phyloP scores from a whole-genome alignment of 1,139 yeast genomes.

The Zygoascus hellenicus region DNA sequence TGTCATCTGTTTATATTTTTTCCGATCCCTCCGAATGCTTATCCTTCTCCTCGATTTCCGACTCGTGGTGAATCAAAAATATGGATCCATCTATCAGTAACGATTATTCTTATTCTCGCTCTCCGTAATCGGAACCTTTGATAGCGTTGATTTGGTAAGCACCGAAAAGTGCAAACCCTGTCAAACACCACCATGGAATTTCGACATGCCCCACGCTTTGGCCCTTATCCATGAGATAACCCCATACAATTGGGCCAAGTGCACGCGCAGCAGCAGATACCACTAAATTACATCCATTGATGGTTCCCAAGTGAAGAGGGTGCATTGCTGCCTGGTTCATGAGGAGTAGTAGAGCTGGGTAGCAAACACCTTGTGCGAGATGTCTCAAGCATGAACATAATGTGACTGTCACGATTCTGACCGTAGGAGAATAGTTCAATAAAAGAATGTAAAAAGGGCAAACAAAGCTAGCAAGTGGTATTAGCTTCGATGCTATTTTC shows the following conservation, averaged over 20 bases:
- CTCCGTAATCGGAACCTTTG: constrained; percentile 11
- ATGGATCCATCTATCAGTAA: too few species aligned
- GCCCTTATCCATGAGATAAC: constrained; percentile 47
- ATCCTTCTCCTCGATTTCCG: too few species aligned
- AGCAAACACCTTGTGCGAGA: constrained; percentile 18
- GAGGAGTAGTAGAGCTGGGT: constrained; percentile 28
- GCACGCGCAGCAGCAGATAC: constrained; percentile 52
- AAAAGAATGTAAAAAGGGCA: constrained; percentile 50
- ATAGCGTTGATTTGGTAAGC: constrained; percentile 18
- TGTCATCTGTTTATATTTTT: too few species aligned
- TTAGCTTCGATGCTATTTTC: constrained; percentile 38
- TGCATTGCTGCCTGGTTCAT: constrained; percentile 31
- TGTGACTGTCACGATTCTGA: not conserved
- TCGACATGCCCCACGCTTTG: constrained; percentile 43
- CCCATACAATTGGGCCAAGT: constrained; percentile 56
- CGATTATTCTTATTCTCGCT: constrained; percentile 2
- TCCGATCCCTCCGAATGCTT: too few species aligned
- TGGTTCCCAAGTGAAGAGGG: constrained; percentile 29
- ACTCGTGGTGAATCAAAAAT: too few species aligned
- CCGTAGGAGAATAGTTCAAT: constrained; percentile 7
- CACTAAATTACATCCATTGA: constrained; percentile 33
- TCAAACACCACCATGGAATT: constrained; percentile 47
- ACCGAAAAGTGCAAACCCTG: constrained; percentile 28
- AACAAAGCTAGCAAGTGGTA: constrained; percentile 45
- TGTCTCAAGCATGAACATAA: constrained; percentile 1